Evolutionary conservation across 208 protist genomes (phyloP), one percentile per base, ranked within the genome.

Genomic region (Strigomonas culicis): DNA sequence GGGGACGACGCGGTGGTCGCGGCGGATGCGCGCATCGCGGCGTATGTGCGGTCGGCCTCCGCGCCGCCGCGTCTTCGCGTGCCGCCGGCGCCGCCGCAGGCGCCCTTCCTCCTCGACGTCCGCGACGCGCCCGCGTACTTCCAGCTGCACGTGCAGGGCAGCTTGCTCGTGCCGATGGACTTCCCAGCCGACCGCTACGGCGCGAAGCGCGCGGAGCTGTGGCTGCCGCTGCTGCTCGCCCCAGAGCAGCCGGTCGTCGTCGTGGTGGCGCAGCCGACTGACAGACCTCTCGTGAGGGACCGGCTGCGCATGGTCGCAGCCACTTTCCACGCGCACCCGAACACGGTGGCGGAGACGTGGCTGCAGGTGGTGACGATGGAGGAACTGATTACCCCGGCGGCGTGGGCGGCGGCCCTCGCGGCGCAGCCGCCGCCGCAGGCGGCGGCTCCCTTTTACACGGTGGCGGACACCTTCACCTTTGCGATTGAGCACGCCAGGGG

Each of bases 201-300:
- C 11, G 87, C 83, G 2, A 89, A 88, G 66, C 72, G 78, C 46
- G 87, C 84, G 25, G 87, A 93, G 70, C 65, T 93, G 63, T 93
- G 87, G 87, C 75, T 93, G 28, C 84, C 88, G 63, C 87, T 83
- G 47, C 36, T 88, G n/a, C 63, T 88, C n/a, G 55, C 75, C 13
- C 86, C 86, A 1, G 49, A 60, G n/a, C 82, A 88, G 62, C 74
- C 75, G 1, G 70, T 93, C 30, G 34, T 93, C 2, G 79, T 68
- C 4, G 50, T 92, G 15, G 83, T 74, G 36, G 34, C 58, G 24
- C 77, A 87, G 43, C 30, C 59, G 15, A 56, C 36, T 31, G n/a
- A 58, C 21, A 58, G 36, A 31, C 27, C 30, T 17, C n/a, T 11
- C 11, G 59, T 68, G 50, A 62, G 80, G 53, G 56, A 46, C 15